Percentiles rank a stretch among this genome's conserved stretches.
phyloP scores from a whole-genome alignment of 352 stramenopile genomes.

The Pythium aquatile region DNA sequence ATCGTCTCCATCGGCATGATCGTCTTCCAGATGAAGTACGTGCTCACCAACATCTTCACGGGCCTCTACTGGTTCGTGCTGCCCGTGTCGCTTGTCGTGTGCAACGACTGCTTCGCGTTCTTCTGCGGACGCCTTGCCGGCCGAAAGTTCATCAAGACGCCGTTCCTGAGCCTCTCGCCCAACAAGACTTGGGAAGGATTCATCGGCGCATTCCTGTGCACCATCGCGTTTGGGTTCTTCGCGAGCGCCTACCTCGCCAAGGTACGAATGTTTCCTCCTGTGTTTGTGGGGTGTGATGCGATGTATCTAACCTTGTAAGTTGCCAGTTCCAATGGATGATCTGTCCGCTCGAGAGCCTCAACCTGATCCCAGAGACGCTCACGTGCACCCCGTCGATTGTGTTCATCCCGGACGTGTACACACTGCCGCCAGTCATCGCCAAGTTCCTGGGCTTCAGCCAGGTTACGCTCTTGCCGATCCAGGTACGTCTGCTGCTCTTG shows the following conservation, averaged over 20 bases:
- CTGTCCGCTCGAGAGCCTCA: constrained; percentile 86
- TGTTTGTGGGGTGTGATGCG: not conserved
- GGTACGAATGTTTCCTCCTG: constrained; percentile 22
- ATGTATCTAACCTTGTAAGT: not conserved
- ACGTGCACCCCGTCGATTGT: constrained; percentile 61
- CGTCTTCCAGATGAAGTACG: constrained; percentile 97
- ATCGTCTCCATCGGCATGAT: constrained; percentile 94
- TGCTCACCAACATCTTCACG: constrained; percentile 97
- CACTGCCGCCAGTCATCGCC: constrained; percentile 74
- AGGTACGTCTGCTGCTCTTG: constrained; percentile 35
- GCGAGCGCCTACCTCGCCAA: constrained; percentile 88
- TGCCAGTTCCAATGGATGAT: constrained; percentile 91
- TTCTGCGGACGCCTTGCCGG: constrained; percentile 88
- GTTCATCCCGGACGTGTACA: constrained; percentile 61
- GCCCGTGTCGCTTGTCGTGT: constrained; percentile 92
- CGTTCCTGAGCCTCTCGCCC: constrained; percentile 91
- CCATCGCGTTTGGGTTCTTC: constrained; percentile 93
- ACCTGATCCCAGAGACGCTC: constrained; percentile 69
- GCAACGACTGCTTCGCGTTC: constrained; percentile 96
- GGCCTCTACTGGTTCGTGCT: constrained; percentile 95
- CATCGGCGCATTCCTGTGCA: constrained; percentile 95
- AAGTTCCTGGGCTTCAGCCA: constrained; percentile 69
- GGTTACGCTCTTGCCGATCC: constrained; percentile 85
- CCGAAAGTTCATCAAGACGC: constrained; percentile 92
- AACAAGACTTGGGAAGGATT: constrained; percentile 99